A percentile compares a stretch with the other conserved stretches of the same genome.
phyloP scores from a whole-genome alignment of 2,329 filamentous ascomycete species.

The Sphaerulina populicola region DNA sequence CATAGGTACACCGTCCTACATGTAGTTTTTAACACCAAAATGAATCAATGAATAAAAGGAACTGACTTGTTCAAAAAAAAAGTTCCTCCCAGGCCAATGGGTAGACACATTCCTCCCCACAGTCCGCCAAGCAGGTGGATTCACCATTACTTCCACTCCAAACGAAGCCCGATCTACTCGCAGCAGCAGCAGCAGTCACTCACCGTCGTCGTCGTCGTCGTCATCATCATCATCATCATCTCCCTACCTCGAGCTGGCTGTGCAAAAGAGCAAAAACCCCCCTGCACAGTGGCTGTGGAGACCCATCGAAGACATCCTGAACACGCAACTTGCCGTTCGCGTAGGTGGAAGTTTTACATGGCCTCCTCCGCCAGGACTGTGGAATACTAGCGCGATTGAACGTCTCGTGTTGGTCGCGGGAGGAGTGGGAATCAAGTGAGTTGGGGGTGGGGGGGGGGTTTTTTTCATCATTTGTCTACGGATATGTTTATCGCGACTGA shows the following conservation, averaged over 20 bases:
- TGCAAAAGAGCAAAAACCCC: conserved; percentile 64
- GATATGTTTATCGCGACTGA: too few relatives aligned
- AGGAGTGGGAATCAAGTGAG: conserved; percentile 71
- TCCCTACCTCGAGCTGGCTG: conserved; percentile 67
- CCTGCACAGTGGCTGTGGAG: conserved; percentile 71
- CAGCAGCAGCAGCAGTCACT: conserved; percentile 2
- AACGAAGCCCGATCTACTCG: conserved; percentile 27
- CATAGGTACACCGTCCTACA: too few relatives aligned
- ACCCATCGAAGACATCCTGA: conserved; percentile 48
- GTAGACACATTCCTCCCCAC: conserved; percentile 70
- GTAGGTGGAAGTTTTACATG: conserved; percentile 76
- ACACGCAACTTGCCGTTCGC: conserved; percentile 54
- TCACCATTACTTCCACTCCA: conserved; percentile 76
- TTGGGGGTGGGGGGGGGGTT: too few relatives aligned
- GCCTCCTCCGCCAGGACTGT: conserved; percentile 48
- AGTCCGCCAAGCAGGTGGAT: conserved; percentile 65
- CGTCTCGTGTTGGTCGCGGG: conserved; percentile 69
- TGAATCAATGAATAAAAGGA: too few relatives aligned
- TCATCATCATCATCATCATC: too few relatives aligned
- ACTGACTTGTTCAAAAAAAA: too few relatives aligned
- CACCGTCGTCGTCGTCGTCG: too few relatives aligned
- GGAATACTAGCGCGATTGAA: conserved; percentile 38
- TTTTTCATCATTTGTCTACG: too few relatives aligned
- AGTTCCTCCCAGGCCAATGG: conserved; percentile 44
- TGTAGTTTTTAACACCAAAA: too few relatives aligned